Evolutionary conservation across 2,329 filamentous ascomycete genomes (phyloP).

Genomic region (Aureobasidium melanogenum): DNA sequence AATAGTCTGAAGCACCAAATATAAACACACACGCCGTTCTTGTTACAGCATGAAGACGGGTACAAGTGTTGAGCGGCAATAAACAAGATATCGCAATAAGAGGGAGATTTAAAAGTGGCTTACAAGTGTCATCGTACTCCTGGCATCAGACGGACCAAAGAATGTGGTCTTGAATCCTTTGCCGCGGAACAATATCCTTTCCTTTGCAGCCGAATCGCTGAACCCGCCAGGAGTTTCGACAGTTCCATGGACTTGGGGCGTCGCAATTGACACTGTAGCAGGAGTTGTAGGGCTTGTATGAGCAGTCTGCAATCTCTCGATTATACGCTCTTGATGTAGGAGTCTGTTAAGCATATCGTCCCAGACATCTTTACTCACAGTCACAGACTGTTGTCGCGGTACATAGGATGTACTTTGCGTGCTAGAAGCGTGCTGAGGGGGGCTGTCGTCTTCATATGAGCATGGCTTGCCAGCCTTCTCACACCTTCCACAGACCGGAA

Average conservation of each 20-base stretch:
- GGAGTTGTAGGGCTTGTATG: constrained; percentile 1
- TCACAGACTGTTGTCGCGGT: not conserved
- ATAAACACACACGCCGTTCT: not conserved
- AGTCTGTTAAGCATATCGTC: constrained; percentile 8
- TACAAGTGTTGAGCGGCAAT: not conserved
- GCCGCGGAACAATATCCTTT: constrained; percentile 35
- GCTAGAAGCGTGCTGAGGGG: not conserved
- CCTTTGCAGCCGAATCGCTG: constrained; percentile 14
- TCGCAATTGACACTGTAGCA: constrained; percentile 1
- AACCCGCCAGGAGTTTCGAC: not conserved
- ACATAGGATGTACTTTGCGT: not conserved
- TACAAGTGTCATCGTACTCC: constrained; percentile 28
- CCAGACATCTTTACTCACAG: constrained; percentile 11
- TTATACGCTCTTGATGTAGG: constrained; percentile 6
- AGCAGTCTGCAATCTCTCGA: constrained; percentile 10
- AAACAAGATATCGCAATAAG: not conserved
- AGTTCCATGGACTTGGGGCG: not conserved
- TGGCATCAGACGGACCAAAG: constrained; percentile 33
- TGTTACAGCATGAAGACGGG: not conserved
- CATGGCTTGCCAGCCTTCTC: constrained; percentile 36
- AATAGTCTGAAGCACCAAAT: not conserved
- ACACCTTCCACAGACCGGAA: constrained; percentile 37
- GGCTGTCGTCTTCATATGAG: constrained; percentile 9
- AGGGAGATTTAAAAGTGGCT: not conserved
- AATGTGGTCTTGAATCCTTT: constrained; percentile 38